Percentiles rank a stretch among this genome's conserved stretches.
These are phyloP conservation scores for Thraustochytrium striatum DNA, from an alignment of 352 stramenopile species.

Conservation along the genomic window DNA sequence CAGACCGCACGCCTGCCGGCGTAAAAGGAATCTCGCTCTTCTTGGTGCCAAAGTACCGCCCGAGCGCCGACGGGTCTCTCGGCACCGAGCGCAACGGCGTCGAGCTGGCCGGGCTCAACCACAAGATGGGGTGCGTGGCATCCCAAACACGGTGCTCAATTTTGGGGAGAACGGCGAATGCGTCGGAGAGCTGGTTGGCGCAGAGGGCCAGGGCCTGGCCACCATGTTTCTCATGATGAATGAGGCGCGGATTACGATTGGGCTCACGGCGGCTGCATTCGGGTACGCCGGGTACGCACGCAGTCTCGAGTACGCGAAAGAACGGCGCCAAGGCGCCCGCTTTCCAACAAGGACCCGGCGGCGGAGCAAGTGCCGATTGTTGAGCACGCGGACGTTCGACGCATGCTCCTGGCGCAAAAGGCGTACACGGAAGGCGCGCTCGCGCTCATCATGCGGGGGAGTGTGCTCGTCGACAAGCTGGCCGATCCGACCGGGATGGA, in stretches of 20 bases:
- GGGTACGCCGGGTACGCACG: slow-evolving; percentile 49
- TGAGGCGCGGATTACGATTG: slow-evolving; percentile 51
- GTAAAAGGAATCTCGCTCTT: slow-evolving; percentile 57
- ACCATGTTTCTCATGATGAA: slow-evolving; percentile 58
- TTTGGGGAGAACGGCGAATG: slow-evolving; percentile 44
- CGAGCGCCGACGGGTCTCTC: slow-evolving; percentile 41
- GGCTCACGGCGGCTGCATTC: slow-evolving; percentile 45
- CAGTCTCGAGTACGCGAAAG: slow-evolving; percentile 48
- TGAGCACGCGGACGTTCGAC: slow-evolving; percentile 52
- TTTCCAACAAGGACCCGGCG: slow-evolving; percentile 49
- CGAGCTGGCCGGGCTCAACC: slow-evolving; percentile 51
- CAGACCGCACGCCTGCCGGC: slow-evolving; percentile 15
- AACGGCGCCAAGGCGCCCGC: slow-evolving; percentile 47
- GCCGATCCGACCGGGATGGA: not conserved
- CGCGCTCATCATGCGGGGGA: slow-evolving; percentile 45
- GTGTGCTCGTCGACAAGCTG: slow-evolving; percentile 41
- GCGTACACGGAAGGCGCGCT: slow-evolving; percentile 49
- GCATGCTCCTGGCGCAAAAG: slow-evolving; percentile 53
- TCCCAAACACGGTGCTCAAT: slow-evolving; percentile 47
- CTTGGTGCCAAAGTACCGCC: slow-evolving; percentile 52
- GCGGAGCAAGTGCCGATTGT: slow-evolving; percentile 50
- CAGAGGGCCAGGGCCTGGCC: slow-evolving; percentile 50
- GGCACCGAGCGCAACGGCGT: slow-evolving; percentile 48
- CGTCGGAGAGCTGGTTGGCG: slow-evolving; percentile 52
- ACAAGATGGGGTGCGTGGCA: slow-evolving; percentile 55